Evolutionary conservation across 78 protist species (phyloP).

Genomic region (Guillardia theta): DNA sequence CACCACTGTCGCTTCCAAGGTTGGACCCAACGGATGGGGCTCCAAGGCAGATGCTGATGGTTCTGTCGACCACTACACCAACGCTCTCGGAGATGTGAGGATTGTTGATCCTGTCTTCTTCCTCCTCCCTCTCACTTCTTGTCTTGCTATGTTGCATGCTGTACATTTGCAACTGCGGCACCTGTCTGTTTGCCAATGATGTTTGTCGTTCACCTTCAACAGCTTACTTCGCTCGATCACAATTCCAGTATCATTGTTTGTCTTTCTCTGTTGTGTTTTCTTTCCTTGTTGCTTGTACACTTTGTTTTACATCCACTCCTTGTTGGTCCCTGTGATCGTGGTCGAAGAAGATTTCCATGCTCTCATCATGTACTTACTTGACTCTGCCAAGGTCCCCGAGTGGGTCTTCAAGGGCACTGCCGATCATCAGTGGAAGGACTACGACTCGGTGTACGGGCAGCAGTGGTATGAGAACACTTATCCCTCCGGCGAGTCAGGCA

Average conservation of each 20-base stretch:
- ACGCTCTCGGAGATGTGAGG: neutral
- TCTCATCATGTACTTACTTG: neutral
- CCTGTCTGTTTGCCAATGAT: too few species aligned
- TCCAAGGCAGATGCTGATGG: constrained; percentile 10
- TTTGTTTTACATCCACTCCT: neutral
- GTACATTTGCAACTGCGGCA: too few species aligned
- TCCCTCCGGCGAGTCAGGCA: constrained; percentile 31
- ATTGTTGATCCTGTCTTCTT: too few species aligned
- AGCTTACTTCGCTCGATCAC: too few species aligned
- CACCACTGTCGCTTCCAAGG: constrained; percentile 8
- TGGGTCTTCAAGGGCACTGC: constrained; percentile 34
- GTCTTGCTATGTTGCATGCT: too few species aligned
- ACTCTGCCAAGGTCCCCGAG: neutral
- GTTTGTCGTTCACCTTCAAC: too few species aligned
- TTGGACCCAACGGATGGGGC: constrained; percentile 33
- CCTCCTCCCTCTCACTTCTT: too few species aligned
- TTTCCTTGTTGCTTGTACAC: neutral
- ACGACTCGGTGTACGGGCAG: constrained; percentile 19
- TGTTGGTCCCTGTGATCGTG: neutral
- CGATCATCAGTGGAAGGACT: constrained; percentile 25
- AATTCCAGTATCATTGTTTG: too few species aligned
- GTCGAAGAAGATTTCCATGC: neutral
- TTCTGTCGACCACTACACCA: neutral
- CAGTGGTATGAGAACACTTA: constrained; percentile 29
- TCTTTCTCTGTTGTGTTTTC: neutral